Percentiles rank a stretch among this genome's conserved stretches.
These are phyloP conservation scores for Turritis glabra DNA, from an alignment of 345 rosid species.

Conservation along the genomic window DNA sequence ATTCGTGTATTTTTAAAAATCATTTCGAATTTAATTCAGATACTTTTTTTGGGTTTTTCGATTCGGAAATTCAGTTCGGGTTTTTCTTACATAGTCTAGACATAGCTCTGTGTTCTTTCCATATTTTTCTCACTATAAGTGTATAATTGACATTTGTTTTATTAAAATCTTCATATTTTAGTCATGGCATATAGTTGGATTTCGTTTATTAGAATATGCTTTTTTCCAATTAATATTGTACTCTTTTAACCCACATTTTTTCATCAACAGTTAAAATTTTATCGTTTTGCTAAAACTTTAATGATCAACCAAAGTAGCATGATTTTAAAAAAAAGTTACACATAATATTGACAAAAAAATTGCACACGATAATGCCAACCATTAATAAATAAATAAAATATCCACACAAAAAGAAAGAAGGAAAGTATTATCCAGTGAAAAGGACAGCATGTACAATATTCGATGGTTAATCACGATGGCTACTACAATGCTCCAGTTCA, in stretches of 20 bases:
- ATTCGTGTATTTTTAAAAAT: too few species aligned
- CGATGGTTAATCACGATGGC: conserved; percentile 34
- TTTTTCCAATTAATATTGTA: background rate
- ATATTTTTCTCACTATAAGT: conserved; percentile 3
- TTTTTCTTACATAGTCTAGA: too few species aligned
- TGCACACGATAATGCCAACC: conserved; percentile 17
- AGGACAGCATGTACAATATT: conserved; percentile 19
- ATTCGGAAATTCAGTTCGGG: too few species aligned
- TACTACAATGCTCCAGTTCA: conserved; percentile 31
- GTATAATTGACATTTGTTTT: background rate
- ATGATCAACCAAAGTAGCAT: conserved; percentile 1
- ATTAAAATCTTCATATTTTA: background rate
- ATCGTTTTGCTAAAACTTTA: background rate
- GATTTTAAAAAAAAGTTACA: background rate
- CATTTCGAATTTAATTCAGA: too few species aligned
- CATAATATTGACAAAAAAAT: background rate
- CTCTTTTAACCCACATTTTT: background rate
- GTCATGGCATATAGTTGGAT: background rate
- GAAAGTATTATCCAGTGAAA: conserved; percentile 26
- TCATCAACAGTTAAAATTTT: background rate
- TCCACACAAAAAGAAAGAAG: conserved; percentile 3
- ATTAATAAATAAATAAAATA: background rate
- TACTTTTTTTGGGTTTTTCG: too few species aligned
- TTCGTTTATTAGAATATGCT: too few species aligned
- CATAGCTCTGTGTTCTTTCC: conserved; percentile 2